Base-by-base conservation (phyloP, 2,329 filamentous ascomycete genomes). In the Cercospora brassicicola region DNA sequence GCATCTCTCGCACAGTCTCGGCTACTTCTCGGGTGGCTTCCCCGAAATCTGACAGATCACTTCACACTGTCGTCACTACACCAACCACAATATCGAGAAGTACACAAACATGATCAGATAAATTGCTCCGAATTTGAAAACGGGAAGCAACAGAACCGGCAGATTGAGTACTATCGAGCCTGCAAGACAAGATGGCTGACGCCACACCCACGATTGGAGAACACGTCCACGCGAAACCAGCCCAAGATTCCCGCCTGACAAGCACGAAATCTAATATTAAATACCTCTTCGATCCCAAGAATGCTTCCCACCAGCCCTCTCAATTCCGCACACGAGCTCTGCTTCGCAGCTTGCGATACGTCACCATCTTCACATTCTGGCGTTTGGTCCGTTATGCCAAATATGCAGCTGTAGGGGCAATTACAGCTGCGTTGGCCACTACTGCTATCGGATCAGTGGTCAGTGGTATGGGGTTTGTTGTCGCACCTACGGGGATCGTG, bases 321-420 rank as follows among this genome's bases (percentile, higher is more conserved):
- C 77, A 74, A 9, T 75, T 80, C 42, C 79, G 79, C 64, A 82
- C 81, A 0, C 77, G 81, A 67, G 76, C 79, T 11, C 63, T 81
- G 55, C 77, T 82, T 13, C 78, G 79, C 64, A 76, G 75, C 18
- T 59, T 77, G 0, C 79, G 80, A 61, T 82, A 81, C 57, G 68
- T 78, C 31, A 55, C 77, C 39, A 78, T 80, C 62, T 82, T 82
- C 73, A 59, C 79, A 10, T 82, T 82, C 73, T 82, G 81, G 81
- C 76, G 79, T 20, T 68, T 81, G 0, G 76, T 81, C 0, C 76
- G 80, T 2, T 82, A 81, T 61, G 81, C 80, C 23, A 82, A 82
- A 66, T 82, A 82, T 60, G 80, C 80, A 3, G 79, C 79, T 2
- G 78, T 82, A 33, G 81, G 81, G 2, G 61, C 61, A 10, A 26